Conservation (phyloP, 768 basidiomycete genomes). For the Termitomyces sp. region DNA sequence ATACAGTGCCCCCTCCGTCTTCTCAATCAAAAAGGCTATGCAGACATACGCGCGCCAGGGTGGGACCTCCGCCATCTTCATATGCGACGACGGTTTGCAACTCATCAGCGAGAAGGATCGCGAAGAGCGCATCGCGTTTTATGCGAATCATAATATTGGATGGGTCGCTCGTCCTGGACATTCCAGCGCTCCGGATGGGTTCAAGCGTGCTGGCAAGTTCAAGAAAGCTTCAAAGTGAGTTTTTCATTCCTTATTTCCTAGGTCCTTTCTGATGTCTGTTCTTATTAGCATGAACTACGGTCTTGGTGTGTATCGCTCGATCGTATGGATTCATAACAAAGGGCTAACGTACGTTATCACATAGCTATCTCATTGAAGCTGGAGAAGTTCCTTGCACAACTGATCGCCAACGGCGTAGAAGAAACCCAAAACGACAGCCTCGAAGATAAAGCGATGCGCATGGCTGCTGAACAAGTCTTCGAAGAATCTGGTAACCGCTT, state of each 20-base stretch:
- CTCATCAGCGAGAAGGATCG: constrained; percentile 61
- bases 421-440: constrained; percentile 47
- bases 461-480: constrained; percentile 71
- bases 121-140: constrained; percentile 66
- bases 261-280: not conserved
- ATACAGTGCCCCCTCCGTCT: constrained; percentile 64
- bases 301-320: constrained; percentile 27
- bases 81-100: constrained; percentile 85
- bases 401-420: constrained; percentile 39
- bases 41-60: constrained; percentile 86
- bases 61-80: constrained; percentile 70
- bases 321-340: not conserved
- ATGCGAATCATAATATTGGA: constrained; percentile 72
- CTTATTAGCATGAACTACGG: constrained; percentile 75
- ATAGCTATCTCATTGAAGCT: constrained; percentile 57
- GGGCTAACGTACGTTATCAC: constrained; percentile 3
- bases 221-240: constrained; percentile 70
- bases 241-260: not conserved
- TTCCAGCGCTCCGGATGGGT: constrained; percentile 67
- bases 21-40: constrained; percentile 81
- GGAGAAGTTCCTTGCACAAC: constrained; percentile 46
- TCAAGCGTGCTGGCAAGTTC: constrained; percentile 90
- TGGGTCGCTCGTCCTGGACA: constrained; percentile 83
- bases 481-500: constrained; percentile 52
- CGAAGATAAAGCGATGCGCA: constrained; percentile 69